phyloP scores from a whole-genome alignment of 208 protist species.

The Eutreptiella sp. region DNA sequence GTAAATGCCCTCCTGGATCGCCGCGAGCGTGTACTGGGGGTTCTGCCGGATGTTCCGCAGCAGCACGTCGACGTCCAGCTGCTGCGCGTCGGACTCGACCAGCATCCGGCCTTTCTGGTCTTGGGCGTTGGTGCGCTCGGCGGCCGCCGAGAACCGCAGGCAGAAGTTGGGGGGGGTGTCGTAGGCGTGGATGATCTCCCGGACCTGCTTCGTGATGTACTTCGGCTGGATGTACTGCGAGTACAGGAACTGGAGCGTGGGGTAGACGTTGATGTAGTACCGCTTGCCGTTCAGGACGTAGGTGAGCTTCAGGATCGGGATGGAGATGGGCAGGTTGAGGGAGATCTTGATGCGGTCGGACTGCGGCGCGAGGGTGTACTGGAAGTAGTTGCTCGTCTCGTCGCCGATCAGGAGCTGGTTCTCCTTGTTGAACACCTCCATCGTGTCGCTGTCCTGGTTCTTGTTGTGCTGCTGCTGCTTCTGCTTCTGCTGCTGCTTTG shows the following conservation, averaged over 20 bases:
- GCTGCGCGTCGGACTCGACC: not conserved
- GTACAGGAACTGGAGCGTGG: constrained; percentile 23
- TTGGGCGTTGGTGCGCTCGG: not conserved
- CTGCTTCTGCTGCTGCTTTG: constrained; percentile 31
- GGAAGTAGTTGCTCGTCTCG: constrained; percentile 20
- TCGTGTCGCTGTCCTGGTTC: constrained; percentile 25
- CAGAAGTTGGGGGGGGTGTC: not conserved
- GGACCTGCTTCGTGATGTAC: constrained; percentile 19
- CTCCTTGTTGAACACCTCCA: constrained; percentile 21
- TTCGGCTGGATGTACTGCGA: constrained; percentile 17
- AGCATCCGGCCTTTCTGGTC: not conserved
- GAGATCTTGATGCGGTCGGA: not conserved
- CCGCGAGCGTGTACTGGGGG: constrained; percentile 21
- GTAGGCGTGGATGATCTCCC: not conserved
- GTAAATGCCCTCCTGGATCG: constrained; percentile 8
- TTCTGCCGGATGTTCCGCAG: not conserved
- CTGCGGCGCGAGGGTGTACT: not conserved
- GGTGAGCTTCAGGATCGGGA: constrained; percentile 5
- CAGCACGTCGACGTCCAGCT: not conserved
- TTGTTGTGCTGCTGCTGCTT: constrained; percentile 30
- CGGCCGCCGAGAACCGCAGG: not conserved
- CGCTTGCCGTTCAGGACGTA: not conserved
- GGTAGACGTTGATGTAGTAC: constrained; percentile 8
- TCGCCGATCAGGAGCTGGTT: constrained; percentile 4
- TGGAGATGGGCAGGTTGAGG: constrained; percentile 14